Evolutionary conservation across 257 asterid species (phyloP), one percentile per base, ranked within the genome.

Genomic region (Solanum ossicruentum): DNA sequence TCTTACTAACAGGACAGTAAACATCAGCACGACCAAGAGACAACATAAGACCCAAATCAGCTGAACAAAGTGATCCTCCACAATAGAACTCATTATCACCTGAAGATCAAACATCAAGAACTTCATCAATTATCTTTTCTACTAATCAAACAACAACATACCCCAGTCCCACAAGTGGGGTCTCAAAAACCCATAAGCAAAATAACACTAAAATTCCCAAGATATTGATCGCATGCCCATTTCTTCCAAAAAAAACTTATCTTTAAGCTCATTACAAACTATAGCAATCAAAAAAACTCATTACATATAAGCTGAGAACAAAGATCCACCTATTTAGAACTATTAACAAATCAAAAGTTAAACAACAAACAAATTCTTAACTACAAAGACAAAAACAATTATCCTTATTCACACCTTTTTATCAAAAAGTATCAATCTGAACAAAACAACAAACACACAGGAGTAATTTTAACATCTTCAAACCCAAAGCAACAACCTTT

Each of bases 41-140:
- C 89, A 93, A 88, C 82, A 91, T 70, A 51, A 88, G 88, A 75
- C 94, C 96, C 20, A 94, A 87, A 90, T 93, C 96, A n/a, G 92
- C 92, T 11, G 96, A 90, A 54, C 90, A 80, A 41, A 86, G 84
- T 11, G 92, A 87, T 28, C 91, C 86, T 78, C 93, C 92, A 36
- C 91, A 72, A 82, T 83, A 89, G 85, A 92, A 88, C 81, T 94
- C 97, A 83, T 92, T 90, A 28, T 93, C 98, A 87, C 98, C 99
- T 95, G 95, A 86, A 88, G 79, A 73, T 83, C 26, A 82, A 88
- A 55, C 28, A 43, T n/a, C 41, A 60, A 15, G 8, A 60, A 60
- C 67, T 60, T 60, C 36, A 12, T 67, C 47, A 66, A 20, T 28
- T 11, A 83, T 83, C 20, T 49, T 67, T 65, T n/a, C 63, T 20